phyloP scores from a whole-genome alignment of 2,329 filamentous ascomycete species.

The Cladophialophora psammophila region DNA sequence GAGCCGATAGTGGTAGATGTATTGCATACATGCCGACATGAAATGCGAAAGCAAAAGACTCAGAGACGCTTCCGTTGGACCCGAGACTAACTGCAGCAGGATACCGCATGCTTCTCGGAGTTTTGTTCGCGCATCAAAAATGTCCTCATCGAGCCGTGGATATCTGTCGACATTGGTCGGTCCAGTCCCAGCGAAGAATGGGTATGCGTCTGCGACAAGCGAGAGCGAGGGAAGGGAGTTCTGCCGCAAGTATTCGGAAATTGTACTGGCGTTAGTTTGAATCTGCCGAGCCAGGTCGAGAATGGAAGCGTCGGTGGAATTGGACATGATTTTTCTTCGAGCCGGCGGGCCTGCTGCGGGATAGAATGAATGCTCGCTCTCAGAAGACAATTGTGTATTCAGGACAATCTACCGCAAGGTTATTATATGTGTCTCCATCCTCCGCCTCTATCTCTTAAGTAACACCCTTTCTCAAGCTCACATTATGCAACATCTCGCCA shows the following conservation, averaged over 20 bases:
- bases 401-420: not conserved
- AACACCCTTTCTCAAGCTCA: no score
- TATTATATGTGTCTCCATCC: not conserved
- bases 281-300: slow-evolving; percentile 18
- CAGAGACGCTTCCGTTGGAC: slow-evolving; percentile 4
- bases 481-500: no score
- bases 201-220: slow-evolving; percentile 18
- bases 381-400: not conserved
- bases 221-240: slow-evolving; percentile 19
- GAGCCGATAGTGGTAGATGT: slow-evolving; percentile 42
- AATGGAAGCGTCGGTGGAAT: not conserved
- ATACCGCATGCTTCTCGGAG: slow-evolving; percentile 6
- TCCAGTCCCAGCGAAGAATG: slow-evolving; percentile 26
- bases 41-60: not conserved
- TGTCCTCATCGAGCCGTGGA: slow-evolving; percentile 6
- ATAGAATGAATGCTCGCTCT: not conserved
- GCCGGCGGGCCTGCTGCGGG: not conserved
- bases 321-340: not conserved
- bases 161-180: slow-evolving; percentile 7
- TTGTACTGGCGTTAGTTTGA: slow-evolving; percentile 2
- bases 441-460: not conserved
- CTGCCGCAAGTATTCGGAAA: slow-evolving; percentile 13
- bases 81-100: slow-evolving; percentile 13
- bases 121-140: slow-evolving; percentile 12
- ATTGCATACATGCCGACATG: slow-evolving; percentile 44